These are phyloP conservation scores for Backusella circina DNA, from an alignment of 192 early-diverging fungal genomes.

Conservation along the genomic window DNA sequence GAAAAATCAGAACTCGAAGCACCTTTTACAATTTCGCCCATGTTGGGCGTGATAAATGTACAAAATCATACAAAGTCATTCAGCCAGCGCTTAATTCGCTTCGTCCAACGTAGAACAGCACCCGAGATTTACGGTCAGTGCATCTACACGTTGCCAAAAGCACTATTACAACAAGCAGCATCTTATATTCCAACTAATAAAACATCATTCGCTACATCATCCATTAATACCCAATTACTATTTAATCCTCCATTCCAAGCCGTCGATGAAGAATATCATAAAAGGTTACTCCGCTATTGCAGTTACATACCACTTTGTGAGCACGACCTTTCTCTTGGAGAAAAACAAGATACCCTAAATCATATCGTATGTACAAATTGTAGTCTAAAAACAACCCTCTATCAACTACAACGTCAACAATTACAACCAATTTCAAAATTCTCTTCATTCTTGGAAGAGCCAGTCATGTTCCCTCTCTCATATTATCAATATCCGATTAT, in stretches of 20 bases:
- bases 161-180: conserved; percentile 19
- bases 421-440: neutral
- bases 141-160: conserved; percentile 18
- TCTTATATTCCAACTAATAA: conserved; percentile 19
- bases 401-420: neutral
- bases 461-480: conserved; percentile 6
- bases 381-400: neutral
- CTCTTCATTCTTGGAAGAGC: neutral
- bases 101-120: conserved; percentile 5
- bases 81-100: neutral
- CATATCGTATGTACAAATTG: neutral
- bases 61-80: conserved; percentile 8
- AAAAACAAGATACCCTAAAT: neutral
- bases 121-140: neutral
- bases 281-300: conserved; percentile 11
- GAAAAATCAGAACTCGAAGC: neutral
- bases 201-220: neutral
- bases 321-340: conserved; percentile 4
- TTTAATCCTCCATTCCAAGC: neutral
- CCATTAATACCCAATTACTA: neutral
- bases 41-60: conserved; percentile 1
- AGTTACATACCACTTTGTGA: neutral
- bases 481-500: neutral
- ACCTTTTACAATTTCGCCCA: neutral
- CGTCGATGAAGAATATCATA: neutral